These are phyloP conservation scores for Penicillium bialowiezense DNA, from an alignment of 495 filamentous ascomycete genomes.

Conservation along the genomic window DNA sequence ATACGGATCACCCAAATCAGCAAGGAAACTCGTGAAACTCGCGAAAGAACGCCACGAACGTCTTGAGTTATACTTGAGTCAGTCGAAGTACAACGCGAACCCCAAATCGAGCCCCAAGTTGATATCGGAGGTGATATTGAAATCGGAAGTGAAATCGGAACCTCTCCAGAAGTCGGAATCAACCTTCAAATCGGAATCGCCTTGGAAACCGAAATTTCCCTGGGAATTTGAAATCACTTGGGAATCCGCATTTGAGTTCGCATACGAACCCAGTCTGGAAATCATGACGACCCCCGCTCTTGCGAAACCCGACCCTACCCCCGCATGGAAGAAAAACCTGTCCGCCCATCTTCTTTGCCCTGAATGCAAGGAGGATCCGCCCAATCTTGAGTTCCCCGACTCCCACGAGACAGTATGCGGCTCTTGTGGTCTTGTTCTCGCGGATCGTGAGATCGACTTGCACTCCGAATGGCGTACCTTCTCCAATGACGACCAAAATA, in stretches of 20 bases:
- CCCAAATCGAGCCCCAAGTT: no score
- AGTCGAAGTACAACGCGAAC: no score
- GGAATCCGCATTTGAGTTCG: no score
- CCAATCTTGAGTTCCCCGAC: constrained; percentile 91
- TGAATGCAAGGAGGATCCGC: constrained; percentile 88
- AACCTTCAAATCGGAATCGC: no score
- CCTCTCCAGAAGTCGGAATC: no score
- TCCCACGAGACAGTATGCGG: constrained; percentile 90
- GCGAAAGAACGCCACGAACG: constrained; percentile 32
- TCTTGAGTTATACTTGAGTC: constrained; percentile 16
- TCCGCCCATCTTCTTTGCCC: constrained; percentile 78
- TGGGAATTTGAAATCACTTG: no score
- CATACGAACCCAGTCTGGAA: no score
- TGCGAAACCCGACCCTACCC: constrained; percentile 21
- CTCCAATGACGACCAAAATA: constrained; percentile 93
- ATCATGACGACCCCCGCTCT: constrained; percentile 33
- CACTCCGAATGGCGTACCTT: constrained; percentile 99
- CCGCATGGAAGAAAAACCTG: constrained; percentile 70
- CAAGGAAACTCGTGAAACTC: constrained; percentile 42
- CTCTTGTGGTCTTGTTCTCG: constrained; percentile 87
- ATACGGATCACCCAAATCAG: constrained; percentile 41
- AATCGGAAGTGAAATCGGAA: no score
- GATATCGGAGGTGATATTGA: no score
- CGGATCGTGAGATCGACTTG: constrained; percentile 87
- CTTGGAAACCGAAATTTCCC: no score